Percentiles rank a stretch among this genome's conserved stretches.
These are phyloP conservation scores for Casuarina glauca DNA, from an alignment of 306 rosid genomes.

Conservation along the genomic window DNA sequence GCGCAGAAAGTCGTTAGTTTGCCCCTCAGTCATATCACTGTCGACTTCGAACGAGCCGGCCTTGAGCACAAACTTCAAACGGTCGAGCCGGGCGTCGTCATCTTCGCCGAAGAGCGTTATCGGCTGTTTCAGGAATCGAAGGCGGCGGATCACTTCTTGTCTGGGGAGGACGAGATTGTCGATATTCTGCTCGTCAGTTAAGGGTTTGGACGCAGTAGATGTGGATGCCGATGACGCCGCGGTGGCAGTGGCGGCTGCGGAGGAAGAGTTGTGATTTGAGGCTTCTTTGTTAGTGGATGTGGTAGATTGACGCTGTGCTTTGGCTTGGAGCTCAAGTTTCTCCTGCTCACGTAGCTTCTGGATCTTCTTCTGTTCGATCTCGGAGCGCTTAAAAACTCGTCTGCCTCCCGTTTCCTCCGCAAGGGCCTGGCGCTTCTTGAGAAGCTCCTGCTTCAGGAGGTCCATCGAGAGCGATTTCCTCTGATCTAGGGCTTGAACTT, in stretches of 20 bases:
- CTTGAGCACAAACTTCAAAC: conserved; percentile 79
- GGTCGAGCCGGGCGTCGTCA: conserved; percentile 78
- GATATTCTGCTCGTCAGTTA: conserved; percentile 71
- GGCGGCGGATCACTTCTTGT: conserved; percentile 86
- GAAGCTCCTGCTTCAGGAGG: conserved; percentile 77
- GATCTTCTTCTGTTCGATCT: conserved; percentile 76
- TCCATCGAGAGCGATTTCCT: conserved; percentile 65
- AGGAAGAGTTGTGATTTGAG: conserved; percentile 10
- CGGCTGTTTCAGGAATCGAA: conserved; percentile 87
- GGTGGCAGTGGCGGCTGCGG: conserved; percentile 34
- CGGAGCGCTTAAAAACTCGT: conserved; percentile 86
- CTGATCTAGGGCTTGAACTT: conserved; percentile 19
- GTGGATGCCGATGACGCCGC: conserved; percentile 38
- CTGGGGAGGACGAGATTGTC: conserved; percentile 81
- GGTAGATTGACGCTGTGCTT: conserved; percentile 55
- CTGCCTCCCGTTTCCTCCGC: conserved; percentile 80
- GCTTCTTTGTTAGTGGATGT: conserved; percentile 35
- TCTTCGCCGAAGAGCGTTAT: conserved; percentile 94
- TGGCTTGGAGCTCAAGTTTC: conserved; percentile 86
- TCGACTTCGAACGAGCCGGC: conserved; percentile 88
- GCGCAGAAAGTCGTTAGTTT: conserved; percentile 89
- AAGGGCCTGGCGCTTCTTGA: conserved; percentile 73
- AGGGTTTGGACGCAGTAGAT: conserved; percentile 46
- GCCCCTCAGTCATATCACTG: conserved; percentile 96
- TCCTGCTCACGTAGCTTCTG: conserved; percentile 92